These are phyloP conservation scores for Bothriochloa decipiens DNA, from an alignment of 176 grass and related monocot genomes.

Conservation along the genomic window DNA sequence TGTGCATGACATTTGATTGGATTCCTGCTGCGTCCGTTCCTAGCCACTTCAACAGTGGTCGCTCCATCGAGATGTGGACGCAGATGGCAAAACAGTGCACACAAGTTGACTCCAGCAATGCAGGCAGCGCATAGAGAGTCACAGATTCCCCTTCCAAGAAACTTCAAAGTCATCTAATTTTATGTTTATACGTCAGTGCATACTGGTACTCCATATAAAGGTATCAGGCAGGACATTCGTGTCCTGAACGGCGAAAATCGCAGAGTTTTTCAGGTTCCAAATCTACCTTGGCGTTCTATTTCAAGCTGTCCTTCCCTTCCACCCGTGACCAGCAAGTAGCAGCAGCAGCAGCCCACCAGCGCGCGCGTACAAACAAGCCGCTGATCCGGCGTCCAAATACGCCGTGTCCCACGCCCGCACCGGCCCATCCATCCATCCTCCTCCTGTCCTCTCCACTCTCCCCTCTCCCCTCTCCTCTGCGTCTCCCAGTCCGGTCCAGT, in stretches of 20 bases:
- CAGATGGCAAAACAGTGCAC: not conserved
- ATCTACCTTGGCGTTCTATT: slow-evolving; percentile 5
- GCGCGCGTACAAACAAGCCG: slow-evolving; percentile 16
- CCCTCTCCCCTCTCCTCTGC: too few species aligned
- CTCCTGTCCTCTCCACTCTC: too few species aligned
- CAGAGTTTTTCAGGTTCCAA: slow-evolving; percentile 10
- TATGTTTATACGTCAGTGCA: not conserved
- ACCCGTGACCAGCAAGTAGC: slow-evolving; percentile 22
- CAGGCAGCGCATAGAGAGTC: not conserved
- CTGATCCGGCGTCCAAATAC: not conserved
- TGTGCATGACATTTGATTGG: not conserved
- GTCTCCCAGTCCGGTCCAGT: not conserved
- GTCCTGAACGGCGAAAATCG: not conserved
- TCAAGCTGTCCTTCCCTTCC: not conserved
- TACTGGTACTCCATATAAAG: not conserved
- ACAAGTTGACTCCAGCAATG: not conserved
- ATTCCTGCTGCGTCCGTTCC: not conserved
- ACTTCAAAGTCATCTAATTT: too few species aligned
- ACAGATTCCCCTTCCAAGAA: not conserved
- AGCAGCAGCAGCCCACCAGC: not conserved
- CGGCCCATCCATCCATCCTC: slow-evolving; percentile 28
- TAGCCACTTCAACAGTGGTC: not conserved
- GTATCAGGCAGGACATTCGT: not conserved
- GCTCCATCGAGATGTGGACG: not conserved
- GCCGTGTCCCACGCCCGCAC: slow-evolving; percentile 9